Conservation (phyloP, 768 basidiomycete species). For the Lentinula lateritia region DNA sequence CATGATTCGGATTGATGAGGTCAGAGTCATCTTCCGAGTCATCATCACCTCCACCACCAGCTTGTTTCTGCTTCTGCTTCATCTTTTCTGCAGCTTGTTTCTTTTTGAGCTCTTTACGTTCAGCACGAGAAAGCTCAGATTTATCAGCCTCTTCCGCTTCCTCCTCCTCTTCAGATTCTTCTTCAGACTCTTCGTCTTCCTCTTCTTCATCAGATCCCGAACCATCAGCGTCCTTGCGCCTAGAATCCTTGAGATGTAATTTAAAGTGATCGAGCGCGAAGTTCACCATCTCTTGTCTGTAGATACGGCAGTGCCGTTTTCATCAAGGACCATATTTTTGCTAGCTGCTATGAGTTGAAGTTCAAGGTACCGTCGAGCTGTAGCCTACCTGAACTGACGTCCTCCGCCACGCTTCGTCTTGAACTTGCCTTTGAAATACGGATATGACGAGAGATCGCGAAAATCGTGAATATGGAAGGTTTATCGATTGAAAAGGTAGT, state of each 20-base stretch:
- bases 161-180: constrained; percentile 31
- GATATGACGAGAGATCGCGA: neutral
- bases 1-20: constrained; percentile 75
- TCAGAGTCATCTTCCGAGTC: constrained; percentile 62
- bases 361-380: no score
- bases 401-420: constrained; percentile 88
- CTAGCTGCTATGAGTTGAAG: constrained; percentile 15
- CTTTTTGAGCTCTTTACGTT: constrained; percentile 82
- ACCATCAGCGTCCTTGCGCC: constrained; percentile 41
- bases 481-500: neutral
- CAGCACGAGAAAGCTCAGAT: constrained; percentile 62
- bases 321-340: constrained; percentile 55
- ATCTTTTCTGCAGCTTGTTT: constrained; percentile 54
- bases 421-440: constrained; percentile 54
- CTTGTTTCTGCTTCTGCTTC: constrained; percentile 22
- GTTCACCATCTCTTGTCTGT: constrained; percentile 41
- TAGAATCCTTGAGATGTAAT: constrained; percentile 25
- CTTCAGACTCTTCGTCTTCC: constrained; percentile 33
- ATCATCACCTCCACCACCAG: constrained; percentile 31
- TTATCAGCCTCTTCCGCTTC: constrained; percentile 28
- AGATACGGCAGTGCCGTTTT: constrained; percentile 48
- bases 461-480: neutral
- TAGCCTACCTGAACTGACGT: constrained; percentile 65
- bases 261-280: constrained; percentile 11
- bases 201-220: constrained; percentile 38